Conservation (phyloP, 2,329 filamentous ascomycete species). For the Metarhizium brunneum region DNA sequence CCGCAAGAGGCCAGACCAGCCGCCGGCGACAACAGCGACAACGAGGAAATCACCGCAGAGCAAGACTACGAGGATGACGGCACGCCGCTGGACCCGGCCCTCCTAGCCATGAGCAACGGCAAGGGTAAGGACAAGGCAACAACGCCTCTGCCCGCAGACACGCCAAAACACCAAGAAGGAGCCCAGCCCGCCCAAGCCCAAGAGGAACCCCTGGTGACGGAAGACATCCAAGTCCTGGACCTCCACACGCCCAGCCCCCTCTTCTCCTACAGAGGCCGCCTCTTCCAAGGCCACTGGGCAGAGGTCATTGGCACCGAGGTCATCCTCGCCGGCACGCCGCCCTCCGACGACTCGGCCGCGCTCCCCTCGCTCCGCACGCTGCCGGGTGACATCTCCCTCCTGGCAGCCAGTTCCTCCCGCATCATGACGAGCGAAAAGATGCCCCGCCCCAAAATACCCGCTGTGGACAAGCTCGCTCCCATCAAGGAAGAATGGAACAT, state of each 20-base stretch:
- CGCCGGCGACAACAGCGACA: slow-evolving; percentile 7
- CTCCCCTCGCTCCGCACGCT: slow-evolving; percentile 37
- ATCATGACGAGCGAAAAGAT: slow-evolving; percentile 45
- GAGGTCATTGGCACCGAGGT: slow-evolving; percentile 78
- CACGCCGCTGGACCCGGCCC: slow-evolving; percentile 6
- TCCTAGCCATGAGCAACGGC: slow-evolving; percentile 4
- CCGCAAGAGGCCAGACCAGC: neutral
- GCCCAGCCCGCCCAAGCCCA: neutral
- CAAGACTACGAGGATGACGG: slow-evolving; percentile 2
- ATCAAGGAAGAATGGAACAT: slow-evolving; percentile 34
- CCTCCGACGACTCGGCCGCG: slow-evolving; percentile 7
- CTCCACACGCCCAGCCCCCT: slow-evolving; percentile 69
- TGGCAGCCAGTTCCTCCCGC: slow-evolving; percentile 58
- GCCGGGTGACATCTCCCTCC: slow-evolving; percentile 50
- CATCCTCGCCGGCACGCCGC: slow-evolving; percentile 49
- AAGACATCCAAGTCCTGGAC: slow-evolving; percentile 69
- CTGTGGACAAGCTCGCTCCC: slow-evolving; percentile 25
- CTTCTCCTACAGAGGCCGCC: slow-evolving; percentile 66
- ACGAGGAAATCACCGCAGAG: slow-evolving; percentile 2
- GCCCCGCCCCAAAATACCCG: slow-evolving; percentile 36
- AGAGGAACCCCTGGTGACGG: slow-evolving; percentile 7
- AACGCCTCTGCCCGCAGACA: neutral
- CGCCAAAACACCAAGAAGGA: slow-evolving; percentile 4
- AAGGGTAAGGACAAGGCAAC: slow-evolving; percentile 10
- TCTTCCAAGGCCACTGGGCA: slow-evolving; percentile 75